Conservation (phyloP, 2,329 filamentous ascomycete genomes). For the Cytospora schulzeri region DNA sequence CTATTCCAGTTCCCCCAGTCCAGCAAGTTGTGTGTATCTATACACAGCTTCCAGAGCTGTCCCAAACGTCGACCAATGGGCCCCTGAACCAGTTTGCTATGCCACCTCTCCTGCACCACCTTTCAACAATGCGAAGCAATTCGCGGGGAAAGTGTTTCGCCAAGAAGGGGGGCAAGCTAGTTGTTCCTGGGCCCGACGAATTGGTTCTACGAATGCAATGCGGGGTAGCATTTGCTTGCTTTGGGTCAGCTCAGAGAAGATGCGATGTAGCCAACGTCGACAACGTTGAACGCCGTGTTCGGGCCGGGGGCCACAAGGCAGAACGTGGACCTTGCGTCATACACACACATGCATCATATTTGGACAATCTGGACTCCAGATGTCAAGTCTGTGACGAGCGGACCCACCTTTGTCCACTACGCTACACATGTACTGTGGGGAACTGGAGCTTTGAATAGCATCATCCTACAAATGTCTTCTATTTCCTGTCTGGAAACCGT, state of each 20-base stretch:
- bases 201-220: slow-evolving; percentile 18
- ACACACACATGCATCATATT: not conserved
- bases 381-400: no score
- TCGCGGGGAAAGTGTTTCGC: not conserved
- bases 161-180: not conserved
- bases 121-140: not conserved
- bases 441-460: not conserved
- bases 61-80: not conserved
- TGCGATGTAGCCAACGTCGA: not conserved
- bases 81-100: not conserved
- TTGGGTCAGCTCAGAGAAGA: not conserved
- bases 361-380: not conserved
- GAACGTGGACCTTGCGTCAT: not conserved
- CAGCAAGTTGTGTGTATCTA: not conserved
- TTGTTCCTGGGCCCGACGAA: slow-evolving; percentile 10
- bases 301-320: no score
- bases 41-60: not conserved
- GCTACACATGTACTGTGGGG: not conserved
- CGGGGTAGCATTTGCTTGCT: slow-evolving; percentile 4
- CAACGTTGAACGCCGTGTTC: not conserved
- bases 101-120: no score
- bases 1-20: not conserved
- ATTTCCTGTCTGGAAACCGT: not conserved
- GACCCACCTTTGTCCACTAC: not conserved
- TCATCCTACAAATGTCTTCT: no score